Base-by-base conservation (phyloP, 129 eudicot genomes). In the Heracleum sosnowskyi region DNA sequence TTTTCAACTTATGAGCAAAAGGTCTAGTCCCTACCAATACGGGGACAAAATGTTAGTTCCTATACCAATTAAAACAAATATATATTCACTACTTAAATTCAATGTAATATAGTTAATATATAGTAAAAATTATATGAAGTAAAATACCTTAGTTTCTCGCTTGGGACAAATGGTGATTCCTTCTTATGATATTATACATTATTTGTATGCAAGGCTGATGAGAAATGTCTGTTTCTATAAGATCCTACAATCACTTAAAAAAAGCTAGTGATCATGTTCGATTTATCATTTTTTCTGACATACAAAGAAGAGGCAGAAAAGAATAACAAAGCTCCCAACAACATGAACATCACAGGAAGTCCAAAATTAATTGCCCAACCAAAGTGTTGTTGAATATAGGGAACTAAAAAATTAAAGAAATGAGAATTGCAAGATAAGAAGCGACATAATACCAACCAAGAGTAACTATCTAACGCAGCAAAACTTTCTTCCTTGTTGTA, bases 291-390 rank as follows among this genome's bases (percentile, higher is more conserved):
- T 20, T 5, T 4, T 17, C 45, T 72, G 76, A 72, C 11, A 9
- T 72, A 72, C 0, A 40, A 11, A 3, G 76, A 26, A 40, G 76
- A 72, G 40, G 49, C 53, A 7, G 45, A 33, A 46, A 72, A 82
- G 82, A 89, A 86, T 4, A 46, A 62, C 13, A 80, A 11, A 71
- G 74, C 80, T 1, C 86, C 77, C 46, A 84, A 31, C 15, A 72
- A 24, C 76, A 72, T 37, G 33, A 39, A 28, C 76, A 39, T 31
- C 17, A 28, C 49, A 40, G 93, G 87, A 71, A 86, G 81, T 4
- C 82, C 90, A 31, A 86, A 82, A 1, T 90, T 88, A 8, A 89
- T 36, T 69, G 11, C 11, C 93, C 93, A 89, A 24, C 93, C 76
- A 2, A 12, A 37, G 18, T 72, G 49, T 37, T 72, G 34, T 72